Evolutionary conservation across 2,329 filamentous ascomycete species (phyloP).

Genomic region (Neoscytalidium dimidiatum): DNA sequence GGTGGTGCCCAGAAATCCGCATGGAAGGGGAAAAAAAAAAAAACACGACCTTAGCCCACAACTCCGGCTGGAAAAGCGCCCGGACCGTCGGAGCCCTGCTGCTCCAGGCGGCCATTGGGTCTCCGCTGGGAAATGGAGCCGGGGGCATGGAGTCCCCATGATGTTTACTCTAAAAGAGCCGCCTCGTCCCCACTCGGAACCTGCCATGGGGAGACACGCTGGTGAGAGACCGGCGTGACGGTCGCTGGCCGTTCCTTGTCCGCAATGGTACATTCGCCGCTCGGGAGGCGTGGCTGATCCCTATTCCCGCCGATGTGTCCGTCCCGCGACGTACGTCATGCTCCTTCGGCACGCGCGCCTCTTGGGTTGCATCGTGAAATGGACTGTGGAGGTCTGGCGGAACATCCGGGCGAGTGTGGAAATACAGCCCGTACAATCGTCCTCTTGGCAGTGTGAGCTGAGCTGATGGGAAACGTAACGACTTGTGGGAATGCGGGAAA

Average conservation of each 20-base stretch:
- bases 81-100: too few species aligned
- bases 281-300: background rate
- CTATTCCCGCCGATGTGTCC: background rate
- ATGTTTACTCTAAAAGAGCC: background rate
- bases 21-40: background rate
- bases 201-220: background rate
- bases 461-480: background rate
- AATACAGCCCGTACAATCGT: background rate
- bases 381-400: background rate
- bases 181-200: background rate
- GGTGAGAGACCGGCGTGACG: constrained; percentile 1
- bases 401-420: background rate
- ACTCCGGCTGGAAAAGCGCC: background rate
- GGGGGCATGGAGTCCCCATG: background rate
- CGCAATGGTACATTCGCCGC: too few species aligned
- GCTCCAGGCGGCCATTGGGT: background rate
- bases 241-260: background rate
- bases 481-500: background rate
- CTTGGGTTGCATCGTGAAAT: constrained; percentile 1
- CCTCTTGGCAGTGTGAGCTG: background rate
- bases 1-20: background rate
- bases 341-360: background rate
- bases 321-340: background rate
- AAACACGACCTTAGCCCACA: background rate
- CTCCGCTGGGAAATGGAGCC: background rate